Conservation (phyloP, 192 early-diverging fungal genomes). For the Coemansia sp. region DNA sequence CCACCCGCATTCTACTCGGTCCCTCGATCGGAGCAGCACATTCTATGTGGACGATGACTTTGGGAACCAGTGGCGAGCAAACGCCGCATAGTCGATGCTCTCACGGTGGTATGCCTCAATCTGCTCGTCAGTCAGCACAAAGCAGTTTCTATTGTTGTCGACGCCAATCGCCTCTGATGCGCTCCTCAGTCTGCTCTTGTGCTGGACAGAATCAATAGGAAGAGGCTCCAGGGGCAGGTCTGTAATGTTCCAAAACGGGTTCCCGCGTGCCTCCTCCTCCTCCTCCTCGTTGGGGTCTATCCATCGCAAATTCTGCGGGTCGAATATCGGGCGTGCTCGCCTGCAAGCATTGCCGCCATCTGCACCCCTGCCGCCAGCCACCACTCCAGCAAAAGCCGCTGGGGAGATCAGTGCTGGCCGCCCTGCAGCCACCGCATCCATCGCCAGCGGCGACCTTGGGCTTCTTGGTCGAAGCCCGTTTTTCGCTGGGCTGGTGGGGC, state of each 20-base stretch:
- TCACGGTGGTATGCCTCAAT: conserved; percentile 40
- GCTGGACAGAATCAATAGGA: conserved; percentile 20
- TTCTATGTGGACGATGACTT: conserved; percentile 19
- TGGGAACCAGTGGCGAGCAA: conserved; percentile 51
- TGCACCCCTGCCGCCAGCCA: conserved; percentile 4
- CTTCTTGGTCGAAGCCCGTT: conserved; percentile 14
- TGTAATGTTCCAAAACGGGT: conserved; percentile 51
- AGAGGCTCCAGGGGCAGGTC: conserved; percentile 43
- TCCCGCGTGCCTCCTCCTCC: conserved; percentile 10
- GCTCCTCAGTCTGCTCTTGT: conserved; percentile 24
- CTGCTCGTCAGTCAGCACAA: conserved; percentile 47
- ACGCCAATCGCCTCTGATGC: conserved; percentile 34
- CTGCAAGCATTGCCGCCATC: conserved; percentile 13
- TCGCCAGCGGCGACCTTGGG: conserved; percentile 20
- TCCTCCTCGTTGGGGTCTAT: conserved; percentile 34
- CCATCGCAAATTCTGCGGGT: conserved; percentile 51
- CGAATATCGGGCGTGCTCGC: conserved; percentile 44
- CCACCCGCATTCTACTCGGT: background rate
- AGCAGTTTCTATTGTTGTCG: conserved; percentile 27
- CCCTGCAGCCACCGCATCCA: conserved; percentile 19
- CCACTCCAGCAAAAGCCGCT: conserved; percentile 16
- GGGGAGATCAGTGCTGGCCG: conserved; percentile 44
- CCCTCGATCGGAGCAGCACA: background rate
- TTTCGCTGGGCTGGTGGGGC: conserved; percentile 5
- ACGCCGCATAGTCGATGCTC: conserved; percentile 47